Percentiles rank a stretch among this genome's conserved stretches.
Evolutionary conservation across 2,329 filamentous ascomycete genomes (phyloP).

Genomic region (Cladosporium sp.): DNA sequence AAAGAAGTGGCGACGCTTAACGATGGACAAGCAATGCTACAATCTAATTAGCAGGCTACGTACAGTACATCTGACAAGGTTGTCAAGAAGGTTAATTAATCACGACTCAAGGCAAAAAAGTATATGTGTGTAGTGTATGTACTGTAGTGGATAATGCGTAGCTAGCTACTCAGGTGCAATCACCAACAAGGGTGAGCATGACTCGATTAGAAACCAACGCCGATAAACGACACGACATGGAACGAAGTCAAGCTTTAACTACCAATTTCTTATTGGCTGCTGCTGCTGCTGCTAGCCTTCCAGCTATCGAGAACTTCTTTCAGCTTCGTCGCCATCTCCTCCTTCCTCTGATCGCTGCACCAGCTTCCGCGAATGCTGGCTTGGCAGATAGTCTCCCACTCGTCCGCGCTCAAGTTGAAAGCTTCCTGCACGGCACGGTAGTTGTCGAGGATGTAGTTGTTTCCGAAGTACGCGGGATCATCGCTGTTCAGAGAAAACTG

Average conservation of each 20-base stretch:
- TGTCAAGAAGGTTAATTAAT: background rate
- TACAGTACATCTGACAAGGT: background rate
- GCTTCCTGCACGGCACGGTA: conserved; percentile 74
- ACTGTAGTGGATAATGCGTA: no score
- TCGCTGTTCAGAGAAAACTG: conserved; percentile 73
- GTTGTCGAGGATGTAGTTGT: conserved; percentile 69
- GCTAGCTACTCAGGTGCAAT: background rate
- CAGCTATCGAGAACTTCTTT: conserved; percentile 1
- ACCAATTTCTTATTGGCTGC: background rate
- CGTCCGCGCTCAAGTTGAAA: conserved; percentile 61
- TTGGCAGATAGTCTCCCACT: conserved; percentile 66
- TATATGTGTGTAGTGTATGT: background rate
- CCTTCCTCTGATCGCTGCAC: conserved; percentile 65
- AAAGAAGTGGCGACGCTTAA: background rate
- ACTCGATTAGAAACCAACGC: background rate
- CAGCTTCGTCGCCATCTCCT: conserved; percentile 48
- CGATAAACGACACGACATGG: background rate
- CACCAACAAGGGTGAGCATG: background rate
- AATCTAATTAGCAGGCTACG: background rate
- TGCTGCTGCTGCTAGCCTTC: background rate
- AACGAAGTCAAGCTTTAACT: background rate
- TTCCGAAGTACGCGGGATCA: conserved; percentile 74
- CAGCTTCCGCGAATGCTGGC: conserved; percentile 68
- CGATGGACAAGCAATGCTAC: background rate
- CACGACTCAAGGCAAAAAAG: background rate